These are phyloP conservation scores for Zasmidium angulare DNA, from an alignment of 2,329 filamentous ascomycete species.

Conservation along the genomic window DNA sequence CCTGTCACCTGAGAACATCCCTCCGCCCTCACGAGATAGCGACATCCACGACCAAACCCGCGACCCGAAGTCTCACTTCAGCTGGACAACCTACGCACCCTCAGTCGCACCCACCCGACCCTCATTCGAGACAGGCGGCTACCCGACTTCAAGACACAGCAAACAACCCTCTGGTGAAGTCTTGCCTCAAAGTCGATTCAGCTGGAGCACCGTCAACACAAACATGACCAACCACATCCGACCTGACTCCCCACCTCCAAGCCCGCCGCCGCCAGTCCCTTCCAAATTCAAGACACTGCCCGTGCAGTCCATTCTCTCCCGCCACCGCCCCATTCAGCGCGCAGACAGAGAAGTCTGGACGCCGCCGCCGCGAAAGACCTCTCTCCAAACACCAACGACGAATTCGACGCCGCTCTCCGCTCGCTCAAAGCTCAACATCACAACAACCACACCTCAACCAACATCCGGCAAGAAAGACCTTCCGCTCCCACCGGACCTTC, in stretches of 20 bases:
- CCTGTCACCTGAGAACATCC: conserved; percentile 23
- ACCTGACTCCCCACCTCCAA: conserved; percentile 42
- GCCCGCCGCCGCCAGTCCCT: conserved; percentile 41
- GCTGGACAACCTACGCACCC: conserved; percentile 35
- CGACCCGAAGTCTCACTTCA: conserved; percentile 32
- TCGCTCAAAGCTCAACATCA: conserved; percentile 14
- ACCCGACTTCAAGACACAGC: conserved; percentile 4
- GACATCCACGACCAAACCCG: conserved; percentile 12
- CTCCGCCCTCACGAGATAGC: conserved; percentile 19
- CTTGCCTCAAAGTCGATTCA: conserved; percentile 37
- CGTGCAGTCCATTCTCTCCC: conserved; percentile 35
- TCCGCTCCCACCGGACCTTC: conserved; percentile 46
- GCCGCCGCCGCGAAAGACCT: conserved; percentile 24
- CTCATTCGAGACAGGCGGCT: conserved; percentile 14
- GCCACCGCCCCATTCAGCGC: conserved; percentile 32
- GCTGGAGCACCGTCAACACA: conserved; percentile 44
- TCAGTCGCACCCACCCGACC: conserved; percentile 22
- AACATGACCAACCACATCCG: conserved; percentile 38
- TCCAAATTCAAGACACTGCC: conserved; percentile 26
- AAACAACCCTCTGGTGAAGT: not conserved
- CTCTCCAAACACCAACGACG: conserved; percentile 4
- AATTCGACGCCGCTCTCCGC: conserved; percentile 8
- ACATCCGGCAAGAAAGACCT: conserved; percentile 28
- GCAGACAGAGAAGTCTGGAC: conserved; percentile 30
- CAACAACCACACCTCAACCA: conserved; percentile 6